These are phyloP conservation scores for Cardiospermum halicacabum DNA, from an alignment of 345 rosid species.

Conservation along the genomic window DNA sequence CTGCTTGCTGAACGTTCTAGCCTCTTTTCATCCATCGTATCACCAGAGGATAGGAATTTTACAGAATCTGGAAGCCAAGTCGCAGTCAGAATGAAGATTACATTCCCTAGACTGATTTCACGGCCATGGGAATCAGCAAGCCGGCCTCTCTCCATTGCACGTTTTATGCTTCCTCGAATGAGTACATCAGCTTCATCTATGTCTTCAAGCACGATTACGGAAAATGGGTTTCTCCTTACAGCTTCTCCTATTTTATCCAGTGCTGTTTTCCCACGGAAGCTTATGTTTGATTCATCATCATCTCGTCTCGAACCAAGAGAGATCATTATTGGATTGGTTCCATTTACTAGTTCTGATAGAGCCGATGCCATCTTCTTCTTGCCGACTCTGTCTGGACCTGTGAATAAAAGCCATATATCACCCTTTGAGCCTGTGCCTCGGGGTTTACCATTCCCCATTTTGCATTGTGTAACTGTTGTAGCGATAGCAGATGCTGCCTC, in stretches of 20 bases:
- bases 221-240: conserved; percentile 75
- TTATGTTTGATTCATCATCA: conserved; percentile 36
- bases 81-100: conserved; percentile 75
- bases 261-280: conserved; percentile 76
- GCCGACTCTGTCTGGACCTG: conserved; percentile 83
- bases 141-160: conserved; percentile 90
- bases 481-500: conserved; percentile 91
- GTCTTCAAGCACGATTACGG: conserved; percentile 79
- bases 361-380: conserved; percentile 86
- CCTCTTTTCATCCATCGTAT: conserved; percentile 55
- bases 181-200: conserved; percentile 77
- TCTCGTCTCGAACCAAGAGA: conserved; percentile 52
- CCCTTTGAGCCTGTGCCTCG: conserved; percentile 56
- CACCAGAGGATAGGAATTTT: conserved; percentile 25
- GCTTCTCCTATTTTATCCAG: conserved; percentile 77
- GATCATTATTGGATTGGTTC: conserved; percentile 50
- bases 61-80: conserved; percentile 46
- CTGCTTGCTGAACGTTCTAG: conserved; percentile 47
- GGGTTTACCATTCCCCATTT: conserved; percentile 59
- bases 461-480: conserved; percentile 62
- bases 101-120: conserved; percentile 85
- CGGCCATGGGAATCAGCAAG: conserved; percentile 87
- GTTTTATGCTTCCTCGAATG: conserved; percentile 65
- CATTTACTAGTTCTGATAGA: conserved; percentile 55
- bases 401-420: conserved; percentile 75